Evolutionary conservation across 306 rosid genomes (phyloP).

Genomic region (Prunus mira): DNA sequence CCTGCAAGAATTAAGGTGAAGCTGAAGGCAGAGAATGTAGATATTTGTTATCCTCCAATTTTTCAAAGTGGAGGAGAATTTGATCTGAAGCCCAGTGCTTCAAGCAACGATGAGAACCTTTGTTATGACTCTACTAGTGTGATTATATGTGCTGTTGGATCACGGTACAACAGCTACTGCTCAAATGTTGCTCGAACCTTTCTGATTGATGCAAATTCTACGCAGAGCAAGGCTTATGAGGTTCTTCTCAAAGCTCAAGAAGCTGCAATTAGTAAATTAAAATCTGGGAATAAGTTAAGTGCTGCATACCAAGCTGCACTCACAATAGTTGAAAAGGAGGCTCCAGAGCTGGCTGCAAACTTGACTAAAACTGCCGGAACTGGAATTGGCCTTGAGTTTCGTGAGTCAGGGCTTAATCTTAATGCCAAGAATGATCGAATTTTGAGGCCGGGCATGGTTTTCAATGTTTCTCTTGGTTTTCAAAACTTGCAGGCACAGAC

Average conservation of each 20-base stretch:
- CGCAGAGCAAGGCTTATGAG: constrained; percentile 35
- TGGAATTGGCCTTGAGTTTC: constrained; percentile 41
- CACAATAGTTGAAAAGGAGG: constrained; percentile 29
- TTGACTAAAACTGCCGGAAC: constrained; percentile 37
- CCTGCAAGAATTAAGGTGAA: constrained; percentile 32
- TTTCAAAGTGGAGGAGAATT: constrained; percentile 37
- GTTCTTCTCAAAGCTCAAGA: constrained; percentile 39
- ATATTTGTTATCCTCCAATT: constrained; percentile 41
- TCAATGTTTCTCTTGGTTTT: constrained; percentile 37
- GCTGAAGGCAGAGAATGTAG: constrained; percentile 35
- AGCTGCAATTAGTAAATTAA: constrained; percentile 26
- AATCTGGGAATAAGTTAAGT: constrained; percentile 33
- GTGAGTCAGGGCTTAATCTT: constrained; percentile 34
- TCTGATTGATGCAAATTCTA: constrained; percentile 32
- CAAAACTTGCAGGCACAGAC: constrained; percentile 33
- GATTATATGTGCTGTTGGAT: constrained; percentile 38
- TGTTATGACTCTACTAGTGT: constrained; percentile 36
- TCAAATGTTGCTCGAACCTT: constrained; percentile 33
- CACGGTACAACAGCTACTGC: constrained; percentile 40
- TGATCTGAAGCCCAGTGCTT: constrained; percentile 37
- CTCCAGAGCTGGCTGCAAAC: constrained; percentile 27
- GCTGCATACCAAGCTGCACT: constrained; percentile 32
- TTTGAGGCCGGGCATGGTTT: constrained; percentile 36
- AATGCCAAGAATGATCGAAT: constrained; percentile 33
- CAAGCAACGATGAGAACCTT: constrained; percentile 39